Evolutionary conservation across 2,329 filamentous ascomycete species (phyloP).

Genomic region (Ramularia endophylla): DNA sequence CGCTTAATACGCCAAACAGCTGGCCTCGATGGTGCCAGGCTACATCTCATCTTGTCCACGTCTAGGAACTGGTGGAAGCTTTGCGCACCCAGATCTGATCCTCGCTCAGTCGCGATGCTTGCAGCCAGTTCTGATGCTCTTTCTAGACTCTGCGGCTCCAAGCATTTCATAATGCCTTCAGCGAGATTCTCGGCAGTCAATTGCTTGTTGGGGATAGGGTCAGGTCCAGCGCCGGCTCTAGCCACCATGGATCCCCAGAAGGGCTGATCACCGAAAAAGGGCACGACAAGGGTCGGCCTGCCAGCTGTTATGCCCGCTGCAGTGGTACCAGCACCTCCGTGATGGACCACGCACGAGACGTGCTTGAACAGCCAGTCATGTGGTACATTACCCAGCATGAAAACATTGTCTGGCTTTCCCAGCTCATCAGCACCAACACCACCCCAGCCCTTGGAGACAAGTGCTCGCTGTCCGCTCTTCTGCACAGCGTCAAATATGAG

Average conservation of each 20-base stretch:
- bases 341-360: slow-evolving; percentile 50
- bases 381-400: slow-evolving; percentile 49
- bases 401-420: slow-evolving; percentile 38
- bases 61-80: slow-evolving; percentile 51
- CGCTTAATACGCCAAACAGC: slow-evolving; percentile 71
- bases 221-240: slow-evolving; percentile 44
- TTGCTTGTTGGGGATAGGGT: slow-evolving; percentile 42
- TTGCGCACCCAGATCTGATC: slow-evolving; percentile 37
- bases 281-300: slow-evolving; percentile 49
- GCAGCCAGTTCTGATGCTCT: slow-evolving; percentile 35
- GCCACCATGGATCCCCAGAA: slow-evolving; percentile 53
- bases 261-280: slow-evolving; percentile 53
- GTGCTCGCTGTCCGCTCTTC: slow-evolving; percentile 44
- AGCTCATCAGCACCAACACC: slow-evolving; percentile 38
- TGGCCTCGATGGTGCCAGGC: slow-evolving; percentile 58
- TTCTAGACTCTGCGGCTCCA: slow-evolving; percentile 33
- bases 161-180: slow-evolving; percentile 41
- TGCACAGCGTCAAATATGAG: slow-evolving; percentile 67
- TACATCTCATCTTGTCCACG: slow-evolving; percentile 61
- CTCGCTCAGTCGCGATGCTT: slow-evolving; percentile 40
- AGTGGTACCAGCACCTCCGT: slow-evolving; percentile 55
- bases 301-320: slow-evolving; percentile 49
- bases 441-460: slow-evolving; percentile 53
- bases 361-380: slow-evolving; percentile 53
- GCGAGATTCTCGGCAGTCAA: slow-evolving; percentile 42